phyloP scores from a whole-genome alignment of 345 rosid genomes.

The Luvunga scandens region DNA sequence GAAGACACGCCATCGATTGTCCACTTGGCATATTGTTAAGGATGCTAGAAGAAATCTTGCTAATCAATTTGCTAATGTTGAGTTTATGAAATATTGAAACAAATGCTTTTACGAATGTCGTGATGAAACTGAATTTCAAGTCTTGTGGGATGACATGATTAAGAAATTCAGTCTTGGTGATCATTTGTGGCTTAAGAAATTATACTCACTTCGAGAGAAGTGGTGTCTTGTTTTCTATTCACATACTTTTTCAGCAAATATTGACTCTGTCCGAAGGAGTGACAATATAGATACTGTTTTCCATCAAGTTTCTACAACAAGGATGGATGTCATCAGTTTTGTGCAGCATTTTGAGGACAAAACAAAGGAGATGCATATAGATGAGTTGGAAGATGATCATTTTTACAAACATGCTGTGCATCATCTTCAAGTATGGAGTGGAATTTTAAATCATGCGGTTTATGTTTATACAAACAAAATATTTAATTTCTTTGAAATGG shows the following conservation, averaged over 20 bases:
- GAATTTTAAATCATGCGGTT: neutral
- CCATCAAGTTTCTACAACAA: neutral
- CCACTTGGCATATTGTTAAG: neutral
- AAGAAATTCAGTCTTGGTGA: neutral
- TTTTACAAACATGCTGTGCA: neutral
- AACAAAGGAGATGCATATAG: neutral
- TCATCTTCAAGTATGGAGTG: neutral
- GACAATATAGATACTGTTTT: neutral
- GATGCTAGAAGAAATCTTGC: neutral
- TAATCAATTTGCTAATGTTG: neutral
- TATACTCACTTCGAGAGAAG: neutral
- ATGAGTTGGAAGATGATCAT: slow-evolving; percentile 1
- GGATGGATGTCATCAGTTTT: neutral
- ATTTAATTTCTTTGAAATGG: neutral
- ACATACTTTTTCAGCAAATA: neutral
- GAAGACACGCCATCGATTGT: neutral
- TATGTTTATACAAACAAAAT: neutral
- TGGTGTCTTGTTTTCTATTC: neutral
- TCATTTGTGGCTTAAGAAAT: neutral
- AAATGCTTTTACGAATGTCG: neutral
- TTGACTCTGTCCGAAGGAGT: no score
- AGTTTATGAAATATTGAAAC: neutral
- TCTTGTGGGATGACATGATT: neutral
- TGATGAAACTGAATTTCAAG: neutral
- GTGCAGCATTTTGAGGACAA: neutral